phyloP scores from a whole-genome alignment of 2,329 filamentous ascomycete genomes.

The Raffaelea ambrosiae region DNA sequence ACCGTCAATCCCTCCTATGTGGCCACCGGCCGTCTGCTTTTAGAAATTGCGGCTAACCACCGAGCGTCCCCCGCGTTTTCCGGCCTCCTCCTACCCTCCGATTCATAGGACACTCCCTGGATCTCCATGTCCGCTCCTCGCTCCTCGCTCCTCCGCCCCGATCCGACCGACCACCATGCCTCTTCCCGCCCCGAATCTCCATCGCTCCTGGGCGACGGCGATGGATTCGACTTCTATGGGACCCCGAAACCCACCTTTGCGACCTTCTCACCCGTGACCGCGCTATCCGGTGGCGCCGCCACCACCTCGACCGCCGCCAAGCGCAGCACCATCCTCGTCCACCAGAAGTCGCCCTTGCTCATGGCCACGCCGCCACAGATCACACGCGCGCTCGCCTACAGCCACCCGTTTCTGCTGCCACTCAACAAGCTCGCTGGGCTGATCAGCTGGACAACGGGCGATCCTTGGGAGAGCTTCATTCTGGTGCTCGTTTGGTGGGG shows the following conservation, averaged over 20 bases:
- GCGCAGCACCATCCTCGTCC: slow-evolving; percentile 85
- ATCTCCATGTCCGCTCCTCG: slow-evolving; percentile 43
- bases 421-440: slow-evolving; percentile 79
- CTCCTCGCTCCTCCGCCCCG: slow-evolving; percentile 20
- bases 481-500: slow-evolving; percentile 82
- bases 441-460: slow-evolving; percentile 86
- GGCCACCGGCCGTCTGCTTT: too few relatives aligned
- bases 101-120: slow-evolving; percentile 38
- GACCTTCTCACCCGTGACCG: slow-evolving; percentile 77
- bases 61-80: background rate
- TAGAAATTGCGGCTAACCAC: too few relatives aligned
- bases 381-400: slow-evolving; percentile 88
- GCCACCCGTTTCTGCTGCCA: slow-evolving; percentile 85
- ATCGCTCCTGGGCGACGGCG: slow-evolving; percentile 11
- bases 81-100: background rate
- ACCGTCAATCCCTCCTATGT: too few relatives aligned
- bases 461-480: slow-evolving; percentile 96
- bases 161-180: slow-evolving; percentile 19
- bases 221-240: slow-evolving; percentile 19
- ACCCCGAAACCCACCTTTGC: slow-evolving; percentile 65
- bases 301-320: slow-evolving; percentile 57
- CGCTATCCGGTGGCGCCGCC: slow-evolving; percentile 52
- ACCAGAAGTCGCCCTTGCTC: slow-evolving; percentile 90
- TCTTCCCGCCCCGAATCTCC: slow-evolving; percentile 14
- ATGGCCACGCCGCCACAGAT: slow-evolving; percentile 91